Evolutionary conservation across 176 grass and related monocot genomes (phyloP).

Genomic region (Hordeum vulgare): MorexV3_pseudomolecules_assembly NC_058524.1:44058940-44059439

Average conservation of each 20-base stretch:
- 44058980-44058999: background rate
- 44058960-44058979: constrained; percentile 23
- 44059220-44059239: constrained; percentile 30
- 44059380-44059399: background rate
- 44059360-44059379: constrained; percentile 42
- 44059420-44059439: background rate
- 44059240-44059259: constrained; percentile 47
- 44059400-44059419: constrained; percentile 10
- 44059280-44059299: constrained; percentile 25
- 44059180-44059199: background rate
- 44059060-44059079: constrained; percentile 50
- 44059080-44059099: constrained; percentile 9
- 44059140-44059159: background rate
- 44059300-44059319: constrained; percentile 1
- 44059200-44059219: background rate
- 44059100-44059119: background rate
- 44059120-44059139: background rate
- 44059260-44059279: constrained; percentile 38
- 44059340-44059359: constrained; percentile 43
- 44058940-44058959: background rate
- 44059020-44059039: background rate
- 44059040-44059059: constrained; percentile 32
- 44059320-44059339: background rate
- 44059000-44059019: background rate
- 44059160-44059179: fast-evolving